These are phyloP conservation scores for Diaporthe eres DNA, from an alignment of 2,329 filamentous ascomycete genomes.

Conservation along the genomic window DNA sequence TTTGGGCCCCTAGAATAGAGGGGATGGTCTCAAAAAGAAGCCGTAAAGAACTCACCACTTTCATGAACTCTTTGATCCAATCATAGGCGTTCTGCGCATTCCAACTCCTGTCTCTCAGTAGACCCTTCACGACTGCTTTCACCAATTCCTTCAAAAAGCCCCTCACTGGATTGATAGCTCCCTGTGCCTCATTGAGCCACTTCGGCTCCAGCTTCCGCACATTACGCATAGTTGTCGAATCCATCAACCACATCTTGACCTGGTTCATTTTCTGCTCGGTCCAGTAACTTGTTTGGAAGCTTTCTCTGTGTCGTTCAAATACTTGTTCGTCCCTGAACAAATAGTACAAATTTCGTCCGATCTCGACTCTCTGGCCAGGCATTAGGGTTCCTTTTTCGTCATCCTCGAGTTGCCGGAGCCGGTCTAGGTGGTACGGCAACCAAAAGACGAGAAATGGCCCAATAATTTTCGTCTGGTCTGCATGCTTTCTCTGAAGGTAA, in stretches of 20 bases:
- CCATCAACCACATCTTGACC: constrained; percentile 45
- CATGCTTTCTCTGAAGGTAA: constrained; percentile 39
- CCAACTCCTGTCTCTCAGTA: constrained; percentile 14
- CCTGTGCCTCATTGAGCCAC: constrained; percentile 44
- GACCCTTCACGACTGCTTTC: neutral
- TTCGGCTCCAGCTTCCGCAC: constrained; percentile 39
- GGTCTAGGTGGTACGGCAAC: constrained; percentile 44
- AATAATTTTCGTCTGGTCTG: constrained; percentile 41
- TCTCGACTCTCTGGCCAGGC: constrained; percentile 41
- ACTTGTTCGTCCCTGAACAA: constrained; percentile 43
- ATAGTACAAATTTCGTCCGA: constrained; percentile 44
- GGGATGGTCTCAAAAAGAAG: too few species aligned
- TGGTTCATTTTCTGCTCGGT: constrained; percentile 40
- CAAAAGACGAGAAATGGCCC: constrained; percentile 44
- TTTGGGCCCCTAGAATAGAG: too few species aligned
- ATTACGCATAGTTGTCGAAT: constrained; percentile 43
- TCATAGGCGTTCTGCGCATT: too few species aligned
- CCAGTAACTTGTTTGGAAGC: constrained; percentile 38
- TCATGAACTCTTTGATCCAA: constrained; percentile 16
- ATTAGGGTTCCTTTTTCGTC: constrained; percentile 42
- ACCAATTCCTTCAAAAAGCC: constrained; percentile 40
- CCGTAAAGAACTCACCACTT: neutral
- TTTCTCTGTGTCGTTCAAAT: constrained; percentile 41
- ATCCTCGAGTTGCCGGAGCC: constrained; percentile 42
- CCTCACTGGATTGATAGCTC: constrained; percentile 34